These are phyloP conservation scores for Emmonsia crescens DNA, from an alignment of 2,329 filamentous ascomycete species.

Conservation along the genomic window DNA sequence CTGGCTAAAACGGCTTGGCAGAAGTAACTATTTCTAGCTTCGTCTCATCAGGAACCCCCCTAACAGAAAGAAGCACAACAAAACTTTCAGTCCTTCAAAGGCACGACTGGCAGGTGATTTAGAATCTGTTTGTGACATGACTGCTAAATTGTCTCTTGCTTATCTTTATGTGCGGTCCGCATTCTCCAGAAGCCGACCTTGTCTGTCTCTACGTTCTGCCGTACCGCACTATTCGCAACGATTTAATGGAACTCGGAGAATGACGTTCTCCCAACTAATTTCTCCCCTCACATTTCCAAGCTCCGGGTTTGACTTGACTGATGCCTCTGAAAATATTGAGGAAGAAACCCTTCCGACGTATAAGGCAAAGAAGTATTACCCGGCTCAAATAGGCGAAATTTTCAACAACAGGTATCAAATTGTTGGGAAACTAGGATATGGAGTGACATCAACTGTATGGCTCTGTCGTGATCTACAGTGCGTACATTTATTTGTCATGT, in stretches of 20 bases:
- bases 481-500: conserved; percentile 2
- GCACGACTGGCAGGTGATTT: not conserved
- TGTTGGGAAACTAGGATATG: conserved; percentile 17
- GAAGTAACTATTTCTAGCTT: too few relatives aligned
- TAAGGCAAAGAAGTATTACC: conserved; percentile 10
- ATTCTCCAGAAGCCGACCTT: not conserved
- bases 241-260: not conserved
- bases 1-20: not conserved
- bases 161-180: not conserved
- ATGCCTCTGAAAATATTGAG: conserved; percentile 8
- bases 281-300: conserved; percentile 4
- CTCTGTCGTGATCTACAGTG: conserved; percentile 15
- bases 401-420: conserved; percentile 14
- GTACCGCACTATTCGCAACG: not conserved
- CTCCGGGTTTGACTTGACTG: conserved; percentile 7
- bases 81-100: not conserved
- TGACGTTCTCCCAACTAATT: not conserved
- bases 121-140: not conserved
- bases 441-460: conserved; percentile 17
- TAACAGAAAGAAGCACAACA: not conserved
- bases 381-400: conserved; percentile 9
- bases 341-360: conserved; percentile 12
- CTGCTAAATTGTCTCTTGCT: not conserved
- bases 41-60: not conserved
- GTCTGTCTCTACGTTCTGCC: not conserved